These are phyloP conservation scores for Vanrija pseudolonga DNA, from an alignment of 1,284 basidiomycete genomes.

Conservation along the genomic window DNA sequence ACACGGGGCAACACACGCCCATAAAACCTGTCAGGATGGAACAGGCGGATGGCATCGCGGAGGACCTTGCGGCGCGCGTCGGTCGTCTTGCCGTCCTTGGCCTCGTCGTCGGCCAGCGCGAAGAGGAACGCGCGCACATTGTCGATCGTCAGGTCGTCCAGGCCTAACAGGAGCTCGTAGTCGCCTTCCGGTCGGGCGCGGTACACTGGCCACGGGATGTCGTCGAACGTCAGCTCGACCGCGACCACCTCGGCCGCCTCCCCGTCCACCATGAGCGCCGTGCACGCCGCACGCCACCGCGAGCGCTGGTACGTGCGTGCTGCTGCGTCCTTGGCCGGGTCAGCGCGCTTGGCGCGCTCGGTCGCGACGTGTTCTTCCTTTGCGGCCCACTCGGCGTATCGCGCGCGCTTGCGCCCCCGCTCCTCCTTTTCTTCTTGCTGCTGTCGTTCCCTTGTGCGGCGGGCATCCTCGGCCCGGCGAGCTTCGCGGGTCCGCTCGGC, in stretches of 20 bases:
- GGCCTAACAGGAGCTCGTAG: constrained; percentile 20
- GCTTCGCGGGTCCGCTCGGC: neutral
- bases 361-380: neutral
- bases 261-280: constrained; percentile 15
- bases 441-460: neutral
- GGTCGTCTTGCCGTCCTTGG: constrained; percentile 49
- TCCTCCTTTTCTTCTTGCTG: neutral
- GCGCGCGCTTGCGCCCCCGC: neutral
- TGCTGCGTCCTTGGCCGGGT: neutral
- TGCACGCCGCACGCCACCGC: constrained; percentile 17
- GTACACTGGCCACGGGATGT: constrained; percentile 76
- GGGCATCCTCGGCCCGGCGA: neutral
- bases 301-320: constrained; percentile 12
- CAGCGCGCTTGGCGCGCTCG: neutral
- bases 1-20: constrained; percentile 57
- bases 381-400: neutral
- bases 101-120: constrained; percentile 53
- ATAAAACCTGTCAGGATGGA: constrained; percentile 74
- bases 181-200: constrained; percentile 31
- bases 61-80: constrained; percentile 49
- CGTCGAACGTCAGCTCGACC: constrained; percentile 53
- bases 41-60: constrained; percentile 60
- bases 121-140: constrained; percentile 57
- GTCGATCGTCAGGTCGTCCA: constrained; percentile 56
- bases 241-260: constrained; percentile 20